Conservation (phyloP, 1,284 basidiomycete species). For the Moniliella sp. region DNA sequence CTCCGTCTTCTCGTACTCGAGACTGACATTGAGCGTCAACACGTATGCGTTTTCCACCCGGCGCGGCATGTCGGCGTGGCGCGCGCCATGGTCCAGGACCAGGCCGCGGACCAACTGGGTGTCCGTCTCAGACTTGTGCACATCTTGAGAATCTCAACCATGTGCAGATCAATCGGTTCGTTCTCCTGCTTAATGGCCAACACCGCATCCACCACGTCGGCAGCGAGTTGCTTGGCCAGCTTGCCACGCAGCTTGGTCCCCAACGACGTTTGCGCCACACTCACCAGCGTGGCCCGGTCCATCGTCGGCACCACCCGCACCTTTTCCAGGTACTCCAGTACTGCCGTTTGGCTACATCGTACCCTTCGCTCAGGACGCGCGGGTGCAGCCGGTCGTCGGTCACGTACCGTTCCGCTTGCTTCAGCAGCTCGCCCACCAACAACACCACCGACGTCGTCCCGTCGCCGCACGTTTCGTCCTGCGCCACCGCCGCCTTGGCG, state of each 20-base stretch:
- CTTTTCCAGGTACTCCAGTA: slow-evolving; percentile 69
- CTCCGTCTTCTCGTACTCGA: slow-evolving; percentile 99
- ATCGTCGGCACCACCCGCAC: slow-evolving; percentile 54
- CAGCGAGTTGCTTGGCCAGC: slow-evolving; percentile 68
- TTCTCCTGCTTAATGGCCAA: slow-evolving; percentile 49
- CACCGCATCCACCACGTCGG: slow-evolving; percentile 86
- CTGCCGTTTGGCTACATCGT: slow-evolving; percentile 92
- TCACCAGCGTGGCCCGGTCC: slow-evolving; percentile 72
- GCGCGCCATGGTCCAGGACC: slow-evolving; percentile 74
- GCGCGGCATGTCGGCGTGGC: slow-evolving; percentile 98
- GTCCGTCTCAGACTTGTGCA: slow-evolving; percentile 89
- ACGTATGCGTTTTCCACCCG: slow-evolving; percentile 89
- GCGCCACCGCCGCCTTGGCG: slow-evolving; percentile 86
- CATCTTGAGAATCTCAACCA: slow-evolving; percentile 99
- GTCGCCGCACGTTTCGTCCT: slow-evolving; percentile 96
- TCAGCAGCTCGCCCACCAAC: slow-evolving; percentile 81
- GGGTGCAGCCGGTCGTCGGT: slow-evolving; percentile 96
- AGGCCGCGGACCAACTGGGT: slow-evolving; percentile 88
- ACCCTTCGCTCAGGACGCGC: slow-evolving; percentile 79
- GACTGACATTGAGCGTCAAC: slow-evolving; percentile 81
- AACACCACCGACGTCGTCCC: slow-evolving; percentile 94
- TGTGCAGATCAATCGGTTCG: slow-evolving; percentile 80
- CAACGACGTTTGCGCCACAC: slow-evolving; percentile 79
- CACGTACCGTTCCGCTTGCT: slow-evolving; percentile 91
- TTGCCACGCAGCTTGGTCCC: slow-evolving; percentile 70